Conservation (phyloP, 225 moss, liverwort and hornwort genomes). For the Thuidium tamariscinum region DNA sequence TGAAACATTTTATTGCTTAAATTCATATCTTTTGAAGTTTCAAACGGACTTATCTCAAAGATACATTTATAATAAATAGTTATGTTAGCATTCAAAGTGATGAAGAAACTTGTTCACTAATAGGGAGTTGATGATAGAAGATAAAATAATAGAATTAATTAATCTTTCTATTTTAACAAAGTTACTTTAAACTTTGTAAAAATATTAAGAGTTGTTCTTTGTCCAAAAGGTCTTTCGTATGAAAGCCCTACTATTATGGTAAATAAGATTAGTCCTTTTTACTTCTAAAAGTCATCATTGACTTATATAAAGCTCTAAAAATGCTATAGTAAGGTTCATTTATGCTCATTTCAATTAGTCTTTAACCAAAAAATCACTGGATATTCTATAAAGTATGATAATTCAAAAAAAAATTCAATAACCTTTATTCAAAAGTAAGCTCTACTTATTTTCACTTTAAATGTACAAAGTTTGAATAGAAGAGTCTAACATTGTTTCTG, state of each 20-base stretch:
- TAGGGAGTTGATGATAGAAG: not conserved
- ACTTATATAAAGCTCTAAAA: not conserved
- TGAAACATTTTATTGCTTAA: not conserved
- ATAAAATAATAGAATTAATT: not conserved
- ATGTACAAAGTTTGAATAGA: not conserved
- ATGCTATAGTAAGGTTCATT: no score
- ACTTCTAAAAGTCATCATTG: not conserved
- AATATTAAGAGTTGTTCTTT: not conserved
- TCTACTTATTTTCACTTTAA: not conserved
- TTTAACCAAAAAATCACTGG: not conserved
- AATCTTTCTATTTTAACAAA: not conserved
- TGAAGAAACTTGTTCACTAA: not conserved
- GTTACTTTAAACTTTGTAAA: not conserved
- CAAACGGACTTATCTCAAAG: accelerated
- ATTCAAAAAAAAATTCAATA: not conserved
- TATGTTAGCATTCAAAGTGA: not conserved
- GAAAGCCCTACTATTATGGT: not conserved
- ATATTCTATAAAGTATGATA: not conserved
- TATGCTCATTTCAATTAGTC: not conserved
- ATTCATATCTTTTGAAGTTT: not conserved
- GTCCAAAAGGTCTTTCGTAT: accelerated
- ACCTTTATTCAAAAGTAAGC: not conserved
- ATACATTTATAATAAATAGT: accelerated
- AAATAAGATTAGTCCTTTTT: not conserved
- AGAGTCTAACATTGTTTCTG: accelerated